A percentile compares a stretch with the other conserved stretches of the same genome.
Evolutionary conservation across 441 rosid genomes (phyloP).

Genomic region (Euphorbia corollata): DNA sequence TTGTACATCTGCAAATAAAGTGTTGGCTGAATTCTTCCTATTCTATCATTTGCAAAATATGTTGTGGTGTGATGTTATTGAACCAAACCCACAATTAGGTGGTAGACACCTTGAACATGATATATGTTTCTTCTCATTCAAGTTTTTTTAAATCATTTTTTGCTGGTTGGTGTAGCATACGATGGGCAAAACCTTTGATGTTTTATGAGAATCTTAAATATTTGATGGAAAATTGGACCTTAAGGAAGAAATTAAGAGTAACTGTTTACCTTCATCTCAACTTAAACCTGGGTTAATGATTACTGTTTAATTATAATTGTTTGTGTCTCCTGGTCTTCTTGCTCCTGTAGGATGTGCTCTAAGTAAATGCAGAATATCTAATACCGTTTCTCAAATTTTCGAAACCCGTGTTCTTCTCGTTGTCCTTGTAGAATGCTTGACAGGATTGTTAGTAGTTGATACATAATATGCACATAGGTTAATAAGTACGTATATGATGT

Average conservation of each 20-base stretch:
- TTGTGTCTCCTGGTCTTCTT: neutral
- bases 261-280: neutral
- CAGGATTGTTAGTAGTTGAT: neutral
- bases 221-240: neutral
- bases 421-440: neutral
- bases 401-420: neutral
- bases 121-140: neutral
- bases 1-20: neutral
- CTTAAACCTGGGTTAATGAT: neutral
- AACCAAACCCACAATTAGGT: neutral
- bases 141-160: neutral
- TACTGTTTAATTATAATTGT: neutral
- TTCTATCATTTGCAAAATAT: neutral
- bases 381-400: neutral
- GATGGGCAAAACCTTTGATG: neutral
- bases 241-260: neutral
- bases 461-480: neutral
- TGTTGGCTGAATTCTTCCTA: neutral
- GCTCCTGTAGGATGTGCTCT: neutral
- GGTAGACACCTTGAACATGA: neutral
- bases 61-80: neutral
- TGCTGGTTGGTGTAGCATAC: neutral
- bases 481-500: neutral
- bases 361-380: neutral
- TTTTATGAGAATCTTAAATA: neutral